Percentiles rank a stretch among this genome's conserved stretches.
Evolutionary conservation across 495 filamentous ascomycete genomes (phyloP).

Genomic region (Podospora comata): DNA sequence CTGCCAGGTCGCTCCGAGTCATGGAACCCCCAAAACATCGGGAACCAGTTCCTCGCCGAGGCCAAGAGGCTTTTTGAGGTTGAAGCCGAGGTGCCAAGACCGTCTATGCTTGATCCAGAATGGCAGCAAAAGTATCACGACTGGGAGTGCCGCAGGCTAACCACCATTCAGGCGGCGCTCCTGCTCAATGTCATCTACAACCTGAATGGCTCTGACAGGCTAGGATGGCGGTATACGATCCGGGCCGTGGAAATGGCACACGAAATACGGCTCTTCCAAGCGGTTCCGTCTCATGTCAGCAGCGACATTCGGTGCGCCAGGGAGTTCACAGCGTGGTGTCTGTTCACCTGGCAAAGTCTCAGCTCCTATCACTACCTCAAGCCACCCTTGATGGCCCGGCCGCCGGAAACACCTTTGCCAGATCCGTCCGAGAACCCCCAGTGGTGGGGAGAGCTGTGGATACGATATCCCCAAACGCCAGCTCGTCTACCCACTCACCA

Average conservation of each 20-base stretch:
- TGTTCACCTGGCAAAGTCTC: slow-evolving; percentile 37
- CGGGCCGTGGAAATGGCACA: slow-evolving; percentile 37
- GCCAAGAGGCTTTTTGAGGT: slow-evolving; percentile 39
- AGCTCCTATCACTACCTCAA: slow-evolving; percentile 32
- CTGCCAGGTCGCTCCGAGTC: slow-evolving; percentile 32
- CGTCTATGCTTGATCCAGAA: slow-evolving; percentile 17
- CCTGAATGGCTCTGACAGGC: slow-evolving; percentile 36
- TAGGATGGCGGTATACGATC: slow-evolving; percentile 35
- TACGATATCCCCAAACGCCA: slow-evolving; percentile 34
- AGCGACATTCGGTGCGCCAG: slow-evolving; percentile 25
- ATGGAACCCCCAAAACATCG: slow-evolving; percentile 38
- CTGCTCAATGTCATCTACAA: slow-evolving; percentile 31
- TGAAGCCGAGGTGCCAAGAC: slow-evolving; percentile 24
- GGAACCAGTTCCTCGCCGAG: slow-evolving; percentile 42
- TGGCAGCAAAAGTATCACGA: slow-evolving; percentile 21
- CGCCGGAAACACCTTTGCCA: slow-evolving; percentile 33
- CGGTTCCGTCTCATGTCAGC: neutral
- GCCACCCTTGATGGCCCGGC: slow-evolving; percentile 24
- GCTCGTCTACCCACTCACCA: slow-evolving; percentile 26
- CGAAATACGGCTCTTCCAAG: slow-evolving; percentile 31
- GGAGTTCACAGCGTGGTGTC: slow-evolving; percentile 37
- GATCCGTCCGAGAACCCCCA: slow-evolving; percentile 28
- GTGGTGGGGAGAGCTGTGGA: slow-evolving; percentile 41
- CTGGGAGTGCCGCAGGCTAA: slow-evolving; percentile 30
- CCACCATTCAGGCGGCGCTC: slow-evolving; percentile 37